Percentiles rank a stretch among this genome's conserved stretches.
These are phyloP conservation scores for Coemansia sp. DNA, from an alignment of 192 early-diverging fungal species.

Conservation along the genomic window DNA sequence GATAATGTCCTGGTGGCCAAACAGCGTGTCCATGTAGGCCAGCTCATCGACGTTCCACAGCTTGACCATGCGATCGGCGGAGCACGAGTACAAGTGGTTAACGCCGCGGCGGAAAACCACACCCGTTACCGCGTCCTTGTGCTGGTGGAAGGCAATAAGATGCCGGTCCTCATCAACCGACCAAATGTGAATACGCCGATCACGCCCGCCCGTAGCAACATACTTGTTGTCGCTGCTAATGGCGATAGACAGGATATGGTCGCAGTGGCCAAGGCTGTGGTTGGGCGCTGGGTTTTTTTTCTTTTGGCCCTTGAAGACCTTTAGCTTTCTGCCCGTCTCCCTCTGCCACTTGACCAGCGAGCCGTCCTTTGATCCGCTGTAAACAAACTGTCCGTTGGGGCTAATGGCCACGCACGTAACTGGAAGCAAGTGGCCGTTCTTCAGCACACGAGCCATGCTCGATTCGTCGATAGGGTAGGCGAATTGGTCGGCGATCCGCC, in stretches of 20 bases:
- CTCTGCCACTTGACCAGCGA: conserved; percentile 85
- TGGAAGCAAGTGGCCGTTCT: conserved; percentile 66
- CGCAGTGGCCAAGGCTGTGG: conserved; percentile 67
- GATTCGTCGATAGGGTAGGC: conserved; percentile 25
- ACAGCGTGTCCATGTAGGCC: conserved; percentile 93
- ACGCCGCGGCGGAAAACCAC: conserved; percentile 80
- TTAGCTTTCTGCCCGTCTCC: conserved; percentile 64
- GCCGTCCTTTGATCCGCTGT: conserved; percentile 90
- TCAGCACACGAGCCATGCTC: conserved; percentile 20
- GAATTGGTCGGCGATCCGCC: conserved; percentile 36
- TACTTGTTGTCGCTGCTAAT: conserved; percentile 66
- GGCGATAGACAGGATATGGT: conserved; percentile 71
- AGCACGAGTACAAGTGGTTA: conserved; percentile 80
- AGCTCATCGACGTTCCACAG: conserved; percentile 93
- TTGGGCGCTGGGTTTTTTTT: conserved; percentile 58
- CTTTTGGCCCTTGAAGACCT: conserved; percentile 68
- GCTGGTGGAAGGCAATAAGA: conserved; percentile 77
- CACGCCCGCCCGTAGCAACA: conserved; percentile 83
- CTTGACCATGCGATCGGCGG: conserved; percentile 91
- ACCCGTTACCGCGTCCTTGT: conserved; percentile 84
- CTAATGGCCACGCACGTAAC: conserved; percentile 78
- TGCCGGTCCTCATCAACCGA: conserved; percentile 73
- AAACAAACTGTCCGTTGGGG: conserved; percentile 66
- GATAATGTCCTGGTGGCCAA: conserved; percentile 95
- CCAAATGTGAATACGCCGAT: conserved; percentile 93